phyloP scores from a whole-genome alignment of 1,284 basidiomycete species.

The Termitomyces sp. region DNA sequence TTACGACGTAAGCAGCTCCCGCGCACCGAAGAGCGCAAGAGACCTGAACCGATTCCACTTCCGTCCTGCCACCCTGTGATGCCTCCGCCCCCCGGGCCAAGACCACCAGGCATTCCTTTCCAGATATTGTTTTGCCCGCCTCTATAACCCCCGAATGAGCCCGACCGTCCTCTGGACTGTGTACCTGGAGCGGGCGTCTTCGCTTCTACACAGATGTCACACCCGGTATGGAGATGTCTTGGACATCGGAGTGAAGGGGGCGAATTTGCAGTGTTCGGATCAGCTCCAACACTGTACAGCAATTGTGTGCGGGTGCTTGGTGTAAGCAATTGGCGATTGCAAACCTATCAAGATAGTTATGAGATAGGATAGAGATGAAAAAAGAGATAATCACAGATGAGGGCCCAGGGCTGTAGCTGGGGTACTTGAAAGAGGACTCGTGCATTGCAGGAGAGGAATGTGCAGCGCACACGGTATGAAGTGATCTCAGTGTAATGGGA shows the following conservation, averaged over 20 bases:
- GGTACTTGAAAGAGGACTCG: slow-evolving; percentile 1
- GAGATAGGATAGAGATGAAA: slow-evolving; percentile 1
- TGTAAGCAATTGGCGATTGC: slow-evolving; percentile 13
- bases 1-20: slow-evolving; percentile 56
- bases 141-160: slow-evolving; percentile 13
- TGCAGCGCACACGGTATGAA: slow-evolving; percentile 15
- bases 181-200: slow-evolving; percentile 28
- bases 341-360: slow-evolving; percentile 6
- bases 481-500: slow-evolving; percentile 17
- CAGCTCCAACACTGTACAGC: slow-evolving; percentile 57
- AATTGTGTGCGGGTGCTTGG: slow-evolving; percentile 39
- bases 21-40: slow-evolving; percentile 45
- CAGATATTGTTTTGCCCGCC: slow-evolving; percentile 18
- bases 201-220: slow-evolving; percentile 67
- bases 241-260: slow-evolving; percentile 63
- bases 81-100: slow-evolving; percentile 40
- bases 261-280: slow-evolving; percentile 57
- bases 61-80: slow-evolving; percentile 69
- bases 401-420: slow-evolving; percentile 6
- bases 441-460: not conserved
- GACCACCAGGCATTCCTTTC: slow-evolving; percentile 29
- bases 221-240: slow-evolving; percentile 63
- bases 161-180: slow-evolving; percentile 12
- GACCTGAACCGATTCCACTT: slow-evolving; percentile 63
- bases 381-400: slow-evolving; percentile 14